phyloP scores from a whole-genome alignment of 495 filamentous ascomycete species.

The Penicillium chermesinum region DNA sequence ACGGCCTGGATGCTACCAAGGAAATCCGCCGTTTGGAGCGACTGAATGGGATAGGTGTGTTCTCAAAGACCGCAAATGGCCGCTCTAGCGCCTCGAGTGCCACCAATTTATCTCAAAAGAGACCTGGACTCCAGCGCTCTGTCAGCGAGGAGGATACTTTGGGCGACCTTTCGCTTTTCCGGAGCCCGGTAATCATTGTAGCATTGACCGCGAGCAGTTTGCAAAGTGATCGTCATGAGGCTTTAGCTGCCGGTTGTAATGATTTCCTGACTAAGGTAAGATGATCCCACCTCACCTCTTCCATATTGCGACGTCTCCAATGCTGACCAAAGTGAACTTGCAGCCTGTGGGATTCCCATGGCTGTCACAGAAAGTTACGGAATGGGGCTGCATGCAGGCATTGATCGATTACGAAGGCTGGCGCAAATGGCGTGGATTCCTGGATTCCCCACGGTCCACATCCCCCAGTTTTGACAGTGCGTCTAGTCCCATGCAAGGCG shows the following conservation, averaged over 20 bases:
- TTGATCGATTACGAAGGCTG: constrained; percentile 98
- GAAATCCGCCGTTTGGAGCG: constrained; percentile 89
- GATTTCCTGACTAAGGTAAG: constrained; percentile 97
- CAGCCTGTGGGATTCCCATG: constrained; percentile 97
- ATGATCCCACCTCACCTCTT: too few species aligned
- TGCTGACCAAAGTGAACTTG: constrained; percentile 12
- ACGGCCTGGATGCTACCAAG: constrained; percentile 89
- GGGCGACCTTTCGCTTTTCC: constrained; percentile 68
- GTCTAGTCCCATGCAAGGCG: constrained; percentile 31
- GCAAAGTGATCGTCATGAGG: constrained; percentile 92
- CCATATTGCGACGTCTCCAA: background rate
- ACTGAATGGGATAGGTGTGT: constrained; percentile 85
- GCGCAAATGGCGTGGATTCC: constrained; percentile 91
- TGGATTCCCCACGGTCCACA: constrained; percentile 28
- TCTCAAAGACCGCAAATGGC: constrained; percentile 51
- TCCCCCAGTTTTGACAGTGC: constrained; percentile 20
- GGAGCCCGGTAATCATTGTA: constrained; percentile 95
- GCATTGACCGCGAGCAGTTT: constrained; percentile 89
- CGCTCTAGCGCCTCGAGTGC: constrained; percentile 34
- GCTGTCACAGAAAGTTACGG: constrained; percentile 94
- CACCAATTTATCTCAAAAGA: constrained; percentile 21
- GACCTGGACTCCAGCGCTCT: constrained; percentile 21
- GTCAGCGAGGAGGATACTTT: constrained; percentile 59
- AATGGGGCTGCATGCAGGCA: constrained; percentile 99
- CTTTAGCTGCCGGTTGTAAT: constrained; percentile 92